Evolutionary conservation across 2,329 filamentous ascomycete genomes (phyloP).

Genomic region (Clonostachys chloroleuca): DNA sequence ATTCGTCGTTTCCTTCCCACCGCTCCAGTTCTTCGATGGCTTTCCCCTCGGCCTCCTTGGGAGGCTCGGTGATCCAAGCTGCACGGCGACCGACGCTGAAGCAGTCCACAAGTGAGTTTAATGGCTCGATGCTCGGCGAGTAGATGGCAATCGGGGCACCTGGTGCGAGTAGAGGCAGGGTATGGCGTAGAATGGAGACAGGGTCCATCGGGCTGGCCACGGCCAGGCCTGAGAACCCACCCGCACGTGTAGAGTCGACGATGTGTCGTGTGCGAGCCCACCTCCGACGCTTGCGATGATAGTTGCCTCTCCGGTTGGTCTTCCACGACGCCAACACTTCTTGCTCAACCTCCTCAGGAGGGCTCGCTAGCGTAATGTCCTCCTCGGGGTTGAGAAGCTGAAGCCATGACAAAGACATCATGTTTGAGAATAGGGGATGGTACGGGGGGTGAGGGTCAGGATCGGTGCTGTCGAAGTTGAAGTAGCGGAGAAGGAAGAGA

Average conservation of each 20-base stretch:
- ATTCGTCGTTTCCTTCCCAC: slow-evolving; percentile 66
- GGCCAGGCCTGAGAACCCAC: slow-evolving; percentile 78
- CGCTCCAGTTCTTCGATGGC: slow-evolving; percentile 43
- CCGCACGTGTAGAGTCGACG: slow-evolving; percentile 69
- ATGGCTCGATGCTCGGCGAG: slow-evolving; percentile 72
- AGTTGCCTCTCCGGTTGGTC: slow-evolving; percentile 74
- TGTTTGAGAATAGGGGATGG: slow-evolving; percentile 78
- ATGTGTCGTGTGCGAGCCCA: slow-evolving; percentile 71
- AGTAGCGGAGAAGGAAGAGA: slow-evolving; percentile 82
- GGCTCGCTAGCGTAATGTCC: slow-evolving; percentile 68
- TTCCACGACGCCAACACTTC: slow-evolving; percentile 69
- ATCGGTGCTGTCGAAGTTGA: slow-evolving; percentile 72
- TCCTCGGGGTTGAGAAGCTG: slow-evolving; percentile 75
- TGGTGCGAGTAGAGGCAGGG: slow-evolving; percentile 76
- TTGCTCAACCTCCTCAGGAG: slow-evolving; percentile 54
- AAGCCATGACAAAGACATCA: slow-evolving; percentile 86
- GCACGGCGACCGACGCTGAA: slow-evolving; percentile 78
- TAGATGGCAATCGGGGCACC: slow-evolving; percentile 86
- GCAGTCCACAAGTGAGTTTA: slow-evolving; percentile 73
- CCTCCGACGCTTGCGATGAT: slow-evolving; percentile 83
- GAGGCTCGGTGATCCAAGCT: slow-evolving; percentile 61
- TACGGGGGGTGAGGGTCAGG: slow-evolving; percentile 51
- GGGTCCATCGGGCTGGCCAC: slow-evolving; percentile 82
- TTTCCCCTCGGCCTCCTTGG: slow-evolving; percentile 37
- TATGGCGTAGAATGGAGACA: slow-evolving; percentile 66